Percentiles rank a stretch among this genome's conserved stretches.
Evolutionary conservation across 345 rosid species (phyloP).

Genomic region (Odontarrhena argentea): DNA sequence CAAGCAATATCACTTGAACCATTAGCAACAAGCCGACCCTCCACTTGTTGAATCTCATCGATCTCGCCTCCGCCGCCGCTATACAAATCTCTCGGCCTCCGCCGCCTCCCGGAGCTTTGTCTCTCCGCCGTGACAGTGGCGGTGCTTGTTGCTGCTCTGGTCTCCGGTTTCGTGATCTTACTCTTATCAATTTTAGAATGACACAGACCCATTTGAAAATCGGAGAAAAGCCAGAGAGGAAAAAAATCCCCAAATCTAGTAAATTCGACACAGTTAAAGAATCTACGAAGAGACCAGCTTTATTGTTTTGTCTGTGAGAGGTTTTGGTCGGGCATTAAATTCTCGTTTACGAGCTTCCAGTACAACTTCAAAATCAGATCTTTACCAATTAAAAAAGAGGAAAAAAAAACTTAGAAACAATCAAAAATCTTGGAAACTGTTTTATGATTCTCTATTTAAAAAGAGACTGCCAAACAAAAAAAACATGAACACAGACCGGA

Average conservation of each 20-base stretch:
- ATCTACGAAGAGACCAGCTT: conserved; percentile 12
- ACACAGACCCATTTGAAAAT: conserved; percentile 64
- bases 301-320: neutral
- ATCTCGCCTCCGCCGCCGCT: conserved; percentile 40
- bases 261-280: neutral
- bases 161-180: conserved; percentile 39
- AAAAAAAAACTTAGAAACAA: conserved; percentile 12
- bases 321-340: conserved; percentile 31
- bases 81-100: conserved; percentile 43
- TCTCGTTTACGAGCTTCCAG: conserved; percentile 20
- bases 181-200: conserved; percentile 47
- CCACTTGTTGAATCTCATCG: conserved; percentile 50
- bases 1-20: conserved; percentile 64
- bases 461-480: conserved; percentile 33
- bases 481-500: conserved; percentile 30
- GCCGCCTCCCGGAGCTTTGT: conserved; percentile 49
- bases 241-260: conserved; percentile 2
- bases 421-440: conserved; percentile 32
- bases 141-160: conserved; percentile 13
- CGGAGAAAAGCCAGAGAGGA: neutral
- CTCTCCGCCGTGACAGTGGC: conserved; percentile 31
- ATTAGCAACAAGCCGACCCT: conserved; percentile 64
- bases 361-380: conserved; percentile 1
- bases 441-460: conserved; percentile 18
- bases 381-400: neutral